Percentiles rank a stretch among this genome's conserved stretches.
phyloP scores from a whole-genome alignment of 139 green algal species.

The Tetraselmis striata region DNA sequence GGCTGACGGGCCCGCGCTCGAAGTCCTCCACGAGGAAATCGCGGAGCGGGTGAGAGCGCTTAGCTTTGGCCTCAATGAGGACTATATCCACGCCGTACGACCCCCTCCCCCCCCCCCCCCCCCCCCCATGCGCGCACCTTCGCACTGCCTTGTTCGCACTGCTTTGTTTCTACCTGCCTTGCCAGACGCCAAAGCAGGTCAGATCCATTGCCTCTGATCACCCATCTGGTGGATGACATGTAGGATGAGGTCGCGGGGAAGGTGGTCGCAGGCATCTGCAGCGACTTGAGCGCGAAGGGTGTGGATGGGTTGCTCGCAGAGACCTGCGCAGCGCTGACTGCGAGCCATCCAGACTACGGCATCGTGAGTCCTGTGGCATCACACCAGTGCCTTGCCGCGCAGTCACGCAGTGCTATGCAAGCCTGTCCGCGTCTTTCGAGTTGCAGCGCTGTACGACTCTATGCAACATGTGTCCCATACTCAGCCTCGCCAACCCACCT shows the following conservation, averaged over 20 bases:
- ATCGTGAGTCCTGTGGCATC: constrained; percentile 43
- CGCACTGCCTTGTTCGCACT: background rate
- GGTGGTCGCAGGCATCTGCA: constrained; percentile 72
- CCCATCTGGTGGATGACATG: background rate
- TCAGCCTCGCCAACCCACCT: no score
- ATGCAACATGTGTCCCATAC: no score
- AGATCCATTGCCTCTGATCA: background rate
- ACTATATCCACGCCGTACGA: background rate
- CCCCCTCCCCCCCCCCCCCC: background rate
- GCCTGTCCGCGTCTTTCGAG: no score
- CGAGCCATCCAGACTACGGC: constrained; percentile 96
- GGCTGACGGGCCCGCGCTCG: no score
- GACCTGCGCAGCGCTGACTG: constrained; percentile 93
- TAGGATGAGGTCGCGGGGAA: background rate
- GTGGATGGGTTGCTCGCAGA: constrained; percentile 96
- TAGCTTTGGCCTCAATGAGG: background rate
- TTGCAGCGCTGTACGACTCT: no score
- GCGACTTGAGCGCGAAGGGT: constrained; percentile 93
- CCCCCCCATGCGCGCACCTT: background rate
- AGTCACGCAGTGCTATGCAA: background rate
- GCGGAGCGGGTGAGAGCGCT: background rate
- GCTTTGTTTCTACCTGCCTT: background rate
- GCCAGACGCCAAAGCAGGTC: no score
- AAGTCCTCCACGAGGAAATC: background rate
- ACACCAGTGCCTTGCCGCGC: background rate